Evolutionary conservation across 257 asterid genomes (phyloP), one percentile per base, ranked within the genome.

Genomic region (Lycium ferocissimum): DNA sequence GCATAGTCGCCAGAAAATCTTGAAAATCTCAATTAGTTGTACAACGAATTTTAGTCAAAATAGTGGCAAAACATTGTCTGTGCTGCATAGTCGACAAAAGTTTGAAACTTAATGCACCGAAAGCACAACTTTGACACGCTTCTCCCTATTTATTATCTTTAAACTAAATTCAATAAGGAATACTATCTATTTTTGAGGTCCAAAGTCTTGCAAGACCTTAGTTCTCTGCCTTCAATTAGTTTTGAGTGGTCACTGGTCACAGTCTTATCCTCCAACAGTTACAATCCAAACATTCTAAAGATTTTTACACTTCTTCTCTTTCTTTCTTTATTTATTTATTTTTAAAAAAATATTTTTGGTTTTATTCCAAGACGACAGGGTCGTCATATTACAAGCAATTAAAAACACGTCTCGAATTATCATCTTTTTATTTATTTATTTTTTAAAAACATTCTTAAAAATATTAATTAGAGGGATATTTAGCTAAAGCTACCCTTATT

Each of bases 91-190:
- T 51, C 63, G 43, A 76, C 47, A 51, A 76, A 53, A 51, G 45
- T 51, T 76, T 17, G 82, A 51, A 76, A 51, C n/a, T 26, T 76
- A 26, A 26, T 26, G 82, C 82, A 76, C 82, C 65, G 65, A 76
- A 76, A 76, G 65, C 82, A 76, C 82, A 76, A 76, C 26, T 51
- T 51, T 76, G 82, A 53, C 82, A 76, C 65, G 65, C 82, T 76
- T 76, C 20, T 51, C 82, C 65, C 6, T 13, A 14, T 49, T 20
- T 75, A 33, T 49, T 22, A 43, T 61, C 37, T 61, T 61, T 9
- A 61, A n/a, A 20, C 9, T 15, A 40, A 40, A 40, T 40, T 40
- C 45, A 40, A 40, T 40, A 40, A 26, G 33, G 33, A 26, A 26
- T 40, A 4, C 6, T 0, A 3, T 12, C 3, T 7, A 70, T 38